Base-by-base conservation (phyloP, 2,329 filamentous ascomycete genomes). In the Rhexocercosporidium sp. region DNA sequence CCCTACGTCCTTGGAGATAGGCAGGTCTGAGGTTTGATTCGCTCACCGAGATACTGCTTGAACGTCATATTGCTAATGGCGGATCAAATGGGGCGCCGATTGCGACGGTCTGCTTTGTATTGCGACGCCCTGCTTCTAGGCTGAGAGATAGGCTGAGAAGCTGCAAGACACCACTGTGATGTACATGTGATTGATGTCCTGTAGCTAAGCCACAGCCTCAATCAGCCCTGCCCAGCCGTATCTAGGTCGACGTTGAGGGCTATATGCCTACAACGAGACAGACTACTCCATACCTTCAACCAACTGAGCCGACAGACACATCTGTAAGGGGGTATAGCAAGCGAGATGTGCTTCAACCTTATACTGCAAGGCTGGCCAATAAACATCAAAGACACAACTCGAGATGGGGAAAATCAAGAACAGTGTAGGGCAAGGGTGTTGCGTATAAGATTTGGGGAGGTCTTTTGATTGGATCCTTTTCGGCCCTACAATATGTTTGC, bases 31-130 rank as follows among this genome's bases (percentile, higher is more conserved):
- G 11, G 12, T 46, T 53, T 60, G 9, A 65, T 60, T 60, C 31
- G 54, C 34, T 65, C 54, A 60, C 63, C 63, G 63, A 51, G 57
- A 18, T 31, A 25, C n/a, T 41, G 20, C 20, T 27, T 5, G 12
- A 34, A 37, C 54, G 3, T 25, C 31, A 9, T 2, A 27, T 16
- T 22, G 31, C 37, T 57, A 9, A 37, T 53, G 41, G 22, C 11
- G 31, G 44, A 3, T 25, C 18, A 11, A n/a, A 57, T 25, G 5
- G 54, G 34, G 54, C 34, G 22, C 18, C 27, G 37, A 31, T 60
- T 60, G 56, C 27, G 7, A 16, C 51, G n/a, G n/a, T n/a, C n/a
- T n/a, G n/a, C n/a, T n/a, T n/a, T n/a, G n/a, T n/a, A n/a, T n/a
- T n/a, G n/a, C n/a, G n/a, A n/a, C n/a, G 31, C 27, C 18, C 22